Conservation (phyloP, 371 early-diverging fungal species). For the Mucor ambiguus region DNA sequence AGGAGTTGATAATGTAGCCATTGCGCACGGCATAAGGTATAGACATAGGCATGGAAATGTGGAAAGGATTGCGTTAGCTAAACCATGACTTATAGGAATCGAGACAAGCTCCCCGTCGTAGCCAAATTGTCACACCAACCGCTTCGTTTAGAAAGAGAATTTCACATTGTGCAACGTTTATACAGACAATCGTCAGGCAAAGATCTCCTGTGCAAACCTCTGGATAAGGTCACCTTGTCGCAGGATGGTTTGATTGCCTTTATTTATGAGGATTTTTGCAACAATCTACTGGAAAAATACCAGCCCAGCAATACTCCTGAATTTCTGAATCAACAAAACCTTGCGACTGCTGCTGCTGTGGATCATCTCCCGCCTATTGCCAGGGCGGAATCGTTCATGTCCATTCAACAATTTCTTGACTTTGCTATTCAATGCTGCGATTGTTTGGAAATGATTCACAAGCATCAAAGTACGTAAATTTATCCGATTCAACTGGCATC, state of each 20-base stretch:
- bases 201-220: conserved; percentile 39
- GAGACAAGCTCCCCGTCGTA: conserved; percentile 43
- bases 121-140: conserved; percentile 52
- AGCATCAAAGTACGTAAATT: conserved; percentile 37
- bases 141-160: conserved; percentile 48
- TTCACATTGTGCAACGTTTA: conserved; percentile 46
- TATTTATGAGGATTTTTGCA: conserved; percentile 42
- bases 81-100: conserved; percentile 20
- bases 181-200: conserved; percentile 34
- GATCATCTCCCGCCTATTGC: background rate
- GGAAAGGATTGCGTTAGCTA: too few relatives aligned
- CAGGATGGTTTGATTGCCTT: conserved; percentile 35
- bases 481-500: background rate
- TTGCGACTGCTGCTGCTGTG: background rate
- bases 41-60: background rate
- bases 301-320: conserved; percentile 27
- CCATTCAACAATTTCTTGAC: conserved; percentile 35
- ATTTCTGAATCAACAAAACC: background rate
- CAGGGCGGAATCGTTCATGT: conserved; percentile 1
- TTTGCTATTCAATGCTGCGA: conserved; percentile 53
- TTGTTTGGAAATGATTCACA: conserved; percentile 48
- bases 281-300: conserved; percentile 33
- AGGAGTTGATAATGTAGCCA: conserved; percentile 39
- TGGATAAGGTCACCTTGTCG: conserved; percentile 35
- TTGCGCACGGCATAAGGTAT: conserved; percentile 47